phyloP scores from a whole-genome alignment of 345 rosid species.

The Citrus sinensis region DVS_A1.0 CM039163.1:14083501-14084000 shows the following conservation, averaged over 20 bases:
- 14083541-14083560: constrained; percentile 35
- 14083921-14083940: constrained; percentile 19
- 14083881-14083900: background rate
- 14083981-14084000: too few relatives aligned
- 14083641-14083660: constrained; percentile 29
- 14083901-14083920: background rate
- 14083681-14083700: too few relatives aligned
- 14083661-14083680: constrained; percentile 31
- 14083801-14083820: constrained; percentile 24
- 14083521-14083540: constrained; percentile 24
- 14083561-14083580: constrained; percentile 28
- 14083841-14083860: constrained; percentile 19
- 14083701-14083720: rapidly evolving
- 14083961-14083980: too few relatives aligned
- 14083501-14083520: constrained; percentile 9
- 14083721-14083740: too few relatives aligned
- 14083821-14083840: constrained; percentile 37
- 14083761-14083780: too few relatives aligned
- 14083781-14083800: too few relatives aligned
- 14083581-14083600: constrained; percentile 28
- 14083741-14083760: too few relatives aligned
- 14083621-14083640: constrained; percentile 28
- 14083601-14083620: constrained; percentile 21
- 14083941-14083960: too few relatives aligned
- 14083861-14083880: background rate